Evolutionary conservation across 352 stramenopile genomes (phyloP).

Genomic region (Phytopythium ostracodes): DNA sequence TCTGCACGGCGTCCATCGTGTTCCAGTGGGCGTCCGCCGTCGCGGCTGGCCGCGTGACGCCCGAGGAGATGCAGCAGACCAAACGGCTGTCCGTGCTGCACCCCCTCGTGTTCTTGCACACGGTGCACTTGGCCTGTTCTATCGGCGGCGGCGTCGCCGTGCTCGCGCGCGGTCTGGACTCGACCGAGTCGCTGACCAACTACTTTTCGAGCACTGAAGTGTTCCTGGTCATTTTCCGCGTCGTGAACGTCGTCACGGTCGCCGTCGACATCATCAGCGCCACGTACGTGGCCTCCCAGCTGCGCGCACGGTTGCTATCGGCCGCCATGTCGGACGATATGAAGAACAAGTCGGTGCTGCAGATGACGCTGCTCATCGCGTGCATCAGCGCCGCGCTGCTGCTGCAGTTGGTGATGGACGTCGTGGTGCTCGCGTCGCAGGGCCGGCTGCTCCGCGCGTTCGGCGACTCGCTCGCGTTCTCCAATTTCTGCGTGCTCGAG

Average conservation of each 20-base stretch:
- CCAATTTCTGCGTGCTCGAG: slow-evolving; percentile 43
- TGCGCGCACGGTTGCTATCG: slow-evolving; percentile 41
- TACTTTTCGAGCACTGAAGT: slow-evolving; percentile 17
- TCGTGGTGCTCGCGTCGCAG: slow-evolving; percentile 21
- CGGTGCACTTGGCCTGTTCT: slow-evolving; percentile 41
- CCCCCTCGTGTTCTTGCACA: slow-evolving; percentile 54
- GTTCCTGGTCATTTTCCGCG: slow-evolving; percentile 30
- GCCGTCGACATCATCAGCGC: slow-evolving; percentile 40
- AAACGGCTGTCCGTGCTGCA: slow-evolving; percentile 47
- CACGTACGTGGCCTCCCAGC: slow-evolving; percentile 36
- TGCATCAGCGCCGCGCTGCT: slow-evolving; percentile 35
- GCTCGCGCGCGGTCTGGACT: slow-evolving; percentile 18
- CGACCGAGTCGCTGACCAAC: slow-evolving; percentile 13
- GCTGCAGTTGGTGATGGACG: slow-evolving; percentile 53
- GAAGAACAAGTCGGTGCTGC: slow-evolving; percentile 67
- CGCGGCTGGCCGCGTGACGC: slow-evolving; percentile 41
- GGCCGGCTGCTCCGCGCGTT: slow-evolving; percentile 12
- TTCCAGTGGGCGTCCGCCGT: slow-evolving; percentile 65
- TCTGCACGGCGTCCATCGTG: slow-evolving; percentile 64
- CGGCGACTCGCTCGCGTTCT: slow-evolving; percentile 24
- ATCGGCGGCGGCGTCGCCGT: slow-evolving; percentile 29
- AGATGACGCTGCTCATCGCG: slow-evolving; percentile 61
- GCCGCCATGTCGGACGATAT: slow-evolving; percentile 72
- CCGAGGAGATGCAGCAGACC: slow-evolving; percentile 40
- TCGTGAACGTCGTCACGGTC: slow-evolving; percentile 43